Conservation (phyloP, 768 basidiomycete species). For the Holtermannia corniformis region DNA sequence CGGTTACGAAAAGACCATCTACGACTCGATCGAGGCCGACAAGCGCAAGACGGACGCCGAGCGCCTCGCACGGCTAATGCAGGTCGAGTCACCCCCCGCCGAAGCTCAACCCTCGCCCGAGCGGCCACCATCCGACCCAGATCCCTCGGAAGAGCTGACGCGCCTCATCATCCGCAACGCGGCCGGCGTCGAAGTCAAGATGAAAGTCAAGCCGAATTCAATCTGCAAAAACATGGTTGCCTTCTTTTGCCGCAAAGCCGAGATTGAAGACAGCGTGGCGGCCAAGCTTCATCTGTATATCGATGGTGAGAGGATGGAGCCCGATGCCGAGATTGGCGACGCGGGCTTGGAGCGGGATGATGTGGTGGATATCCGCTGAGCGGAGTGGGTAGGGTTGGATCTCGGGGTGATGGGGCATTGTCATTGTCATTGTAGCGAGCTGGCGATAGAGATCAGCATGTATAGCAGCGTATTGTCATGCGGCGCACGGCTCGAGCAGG, state of each 20-base stretch:
- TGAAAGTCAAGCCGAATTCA: not conserved
- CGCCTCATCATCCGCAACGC: not conserved
- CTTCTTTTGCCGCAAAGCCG: not conserved
- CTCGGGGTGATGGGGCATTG: too few relatives aligned
- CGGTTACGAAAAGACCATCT: slow-evolving; percentile 2
- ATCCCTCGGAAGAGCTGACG: not conserved
- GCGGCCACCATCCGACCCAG: not conserved
- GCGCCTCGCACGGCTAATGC: not conserved
- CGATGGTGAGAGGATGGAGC: not conserved
- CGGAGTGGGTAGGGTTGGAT: too few relatives aligned
- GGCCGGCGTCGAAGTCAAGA: not conserved
- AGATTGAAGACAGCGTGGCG: not conserved
- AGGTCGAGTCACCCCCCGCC: not conserved
- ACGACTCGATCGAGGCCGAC: not conserved
- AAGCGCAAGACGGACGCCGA: not conserved
- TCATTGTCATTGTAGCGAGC: not conserved
- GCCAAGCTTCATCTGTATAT: not conserved
- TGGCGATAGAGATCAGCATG: not conserved
- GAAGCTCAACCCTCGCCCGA: not conserved
- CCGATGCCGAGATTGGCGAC: not conserved
- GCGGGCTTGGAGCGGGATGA: not conserved
- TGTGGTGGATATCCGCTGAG: not conserved
- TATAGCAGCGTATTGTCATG: not conserved
- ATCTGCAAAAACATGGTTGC: not conserved
- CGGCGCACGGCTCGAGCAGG: not conserved